Percentiles rank a stretch among this genome's conserved stretches.
Evolutionary conservation across 2,329 filamentous ascomycete genomes (phyloP).

Genomic region (Didymella exigua): DNA sequence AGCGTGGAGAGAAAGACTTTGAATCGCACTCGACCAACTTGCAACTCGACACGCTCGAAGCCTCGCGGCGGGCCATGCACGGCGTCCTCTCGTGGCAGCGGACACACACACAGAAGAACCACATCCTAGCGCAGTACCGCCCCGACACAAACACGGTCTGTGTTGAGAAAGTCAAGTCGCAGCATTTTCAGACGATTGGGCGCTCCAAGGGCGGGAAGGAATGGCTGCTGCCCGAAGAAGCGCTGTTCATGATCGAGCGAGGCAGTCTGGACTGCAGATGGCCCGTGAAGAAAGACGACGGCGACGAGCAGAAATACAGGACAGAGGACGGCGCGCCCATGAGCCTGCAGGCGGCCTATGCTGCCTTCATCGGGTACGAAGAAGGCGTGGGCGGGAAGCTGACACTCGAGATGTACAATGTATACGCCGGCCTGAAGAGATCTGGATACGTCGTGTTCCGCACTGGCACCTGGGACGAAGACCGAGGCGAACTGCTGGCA

Average conservation of each 20-base stretch:
- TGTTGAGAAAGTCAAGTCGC: slow-evolving; percentile 73
- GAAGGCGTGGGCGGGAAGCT: slow-evolving; percentile 57
- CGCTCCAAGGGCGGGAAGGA: slow-evolving; percentile 59
- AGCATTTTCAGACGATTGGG: slow-evolving; percentile 78
- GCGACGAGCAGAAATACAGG: slow-evolving; percentile 29
- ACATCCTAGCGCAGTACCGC: slow-evolving; percentile 75
- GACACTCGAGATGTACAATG: slow-evolving; percentile 80
- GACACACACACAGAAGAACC: slow-evolving; percentile 70
- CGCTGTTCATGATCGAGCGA: slow-evolving; percentile 85
- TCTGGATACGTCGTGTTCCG: slow-evolving; percentile 81
- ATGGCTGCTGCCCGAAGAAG: slow-evolving; percentile 91
- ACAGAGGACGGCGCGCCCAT: slow-evolving; percentile 74
- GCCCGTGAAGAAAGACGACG: slow-evolving; percentile 58
- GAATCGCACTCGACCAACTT: slow-evolving; percentile 87
- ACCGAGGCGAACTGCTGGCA: slow-evolving; percentile 27
- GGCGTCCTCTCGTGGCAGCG: slow-evolving; percentile 80
- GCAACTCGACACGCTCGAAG: slow-evolving; percentile 77
- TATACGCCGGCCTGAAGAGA: slow-evolving; percentile 84
- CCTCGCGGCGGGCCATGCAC: slow-evolving; percentile 86
- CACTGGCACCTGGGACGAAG: slow-evolving; percentile 59
- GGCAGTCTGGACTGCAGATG: slow-evolving; percentile 88
- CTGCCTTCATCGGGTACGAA: slow-evolving; percentile 77
- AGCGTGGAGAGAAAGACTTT: slow-evolving; percentile 96
- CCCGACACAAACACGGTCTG: slow-evolving; percentile 64
- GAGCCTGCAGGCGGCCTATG: slow-evolving; percentile 88